Evolutionary conservation across 345 rosid genomes (phyloP), one percentile per base, ranked within the genome.

Genomic region (Eucalyptus leucophloia): DNA sequence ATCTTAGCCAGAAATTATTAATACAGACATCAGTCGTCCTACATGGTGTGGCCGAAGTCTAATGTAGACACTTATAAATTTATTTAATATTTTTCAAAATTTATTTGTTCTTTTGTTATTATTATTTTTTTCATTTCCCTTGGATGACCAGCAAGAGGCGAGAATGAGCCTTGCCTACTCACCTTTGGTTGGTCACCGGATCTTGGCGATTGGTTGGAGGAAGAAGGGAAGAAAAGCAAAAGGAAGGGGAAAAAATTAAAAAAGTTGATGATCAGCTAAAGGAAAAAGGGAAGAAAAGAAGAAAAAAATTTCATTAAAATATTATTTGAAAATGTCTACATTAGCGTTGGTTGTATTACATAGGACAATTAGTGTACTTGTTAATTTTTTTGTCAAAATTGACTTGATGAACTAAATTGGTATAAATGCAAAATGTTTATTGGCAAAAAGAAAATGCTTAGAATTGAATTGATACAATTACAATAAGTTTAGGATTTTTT

Each of bases 1-100:
- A 4, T 9, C 24, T 56, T 24, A 23, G 13, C 28, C 12, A 2
- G 3, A 9, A 56, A 56, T 21, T 23, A 24, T 24, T 56, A 24
- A 56, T 10, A 56, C 10, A 56, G 28, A 23, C 2, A 1, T 56
- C 0, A 1, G 1, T 4, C 1, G 1, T 56, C 28, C 6, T 56
- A 56, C 5, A 56, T 56, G 6, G 30, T 10, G 30, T 24, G 28
- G 28, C 12, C 6, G 3, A 56, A 24, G 62, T 10, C 2, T 56
- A 2, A 56, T 56, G 62, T 56, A 23, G 13, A 56, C 30, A 56
- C 12, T 56, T 56, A 23, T 56, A 4, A 24, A 24, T 56, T 23
- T 56, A 24, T 56, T 9, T 24, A 56, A 24, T 24, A 4, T 9
- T 23, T 23, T 54, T 56, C 9, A 2, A 4, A 56, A 24, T 24